Evolutionary conservation across 306 rosid species (phyloP).

Genomic region (Cucumis hystrix): DNA sequence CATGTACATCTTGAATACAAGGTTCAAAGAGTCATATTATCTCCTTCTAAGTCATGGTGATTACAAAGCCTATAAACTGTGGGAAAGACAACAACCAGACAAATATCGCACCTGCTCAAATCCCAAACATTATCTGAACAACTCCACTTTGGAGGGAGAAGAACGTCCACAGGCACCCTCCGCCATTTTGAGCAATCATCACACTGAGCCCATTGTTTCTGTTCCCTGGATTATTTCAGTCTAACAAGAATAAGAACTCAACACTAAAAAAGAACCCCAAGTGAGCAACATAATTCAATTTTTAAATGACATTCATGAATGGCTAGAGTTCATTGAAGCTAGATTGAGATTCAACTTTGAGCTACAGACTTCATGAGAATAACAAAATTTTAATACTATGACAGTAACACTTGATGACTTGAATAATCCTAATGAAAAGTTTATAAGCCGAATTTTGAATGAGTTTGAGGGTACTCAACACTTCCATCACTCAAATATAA

Average conservation of each 20-base stretch:
- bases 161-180: constrained; percentile 62
- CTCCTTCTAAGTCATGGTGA: constrained; percentile 8
- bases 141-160: constrained; percentile 94
- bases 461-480: neutral
- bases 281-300: neutral
- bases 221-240: constrained; percentile 37
- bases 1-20: constrained; percentile 46
- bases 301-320: neutral
- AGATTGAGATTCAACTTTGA: neutral
- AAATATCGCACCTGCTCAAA: constrained; percentile 44
- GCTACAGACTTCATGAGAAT: constrained; percentile 1
- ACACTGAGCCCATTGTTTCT: constrained; percentile 89
- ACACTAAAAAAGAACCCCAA: neutral
- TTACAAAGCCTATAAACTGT: neutral
- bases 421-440: neutral
- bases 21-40: constrained; percentile 6
- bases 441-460: neutral
- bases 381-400: neutral
- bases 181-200: constrained; percentile 97
- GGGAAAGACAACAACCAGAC: constrained; percentile 3
- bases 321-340: neutral
- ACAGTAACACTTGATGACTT: neutral
- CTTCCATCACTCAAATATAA: neutral
- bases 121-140: constrained; percentile 84
- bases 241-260: constrained; percentile 14